A percentile compares a stretch with the other conserved stretches of the same genome.
Conservation (phyloP, 805 yeast species). For the Cyberlindnera bimundalis region DNA sequence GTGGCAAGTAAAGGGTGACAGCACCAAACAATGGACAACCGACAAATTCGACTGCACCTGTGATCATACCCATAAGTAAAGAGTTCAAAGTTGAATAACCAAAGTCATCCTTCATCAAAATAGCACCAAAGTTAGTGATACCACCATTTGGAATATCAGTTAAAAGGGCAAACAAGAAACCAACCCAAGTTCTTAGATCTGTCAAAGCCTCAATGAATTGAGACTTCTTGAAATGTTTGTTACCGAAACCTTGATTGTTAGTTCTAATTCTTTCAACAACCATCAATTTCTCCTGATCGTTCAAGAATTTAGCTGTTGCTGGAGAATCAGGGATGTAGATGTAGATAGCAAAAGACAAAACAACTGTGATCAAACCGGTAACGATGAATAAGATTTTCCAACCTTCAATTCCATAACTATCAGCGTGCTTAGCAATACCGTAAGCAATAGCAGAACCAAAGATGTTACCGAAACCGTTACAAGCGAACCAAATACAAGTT, state of each 20-base stretch:
- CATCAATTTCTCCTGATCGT: slow-evolving; percentile 42
- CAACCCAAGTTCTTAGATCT: slow-evolving; percentile 49
- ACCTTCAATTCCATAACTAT: slow-evolving; percentile 38
- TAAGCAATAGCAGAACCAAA: slow-evolving; percentile 53
- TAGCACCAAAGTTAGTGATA: slow-evolving; percentile 19
- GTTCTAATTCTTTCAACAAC: slow-evolving; percentile 50
- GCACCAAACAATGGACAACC: slow-evolving; percentile 13
- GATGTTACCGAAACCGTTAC: slow-evolving; percentile 43
- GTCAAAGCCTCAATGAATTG: slow-evolving; percentile 50
- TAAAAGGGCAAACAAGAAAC: slow-evolving; percentile 38
- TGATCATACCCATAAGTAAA: slow-evolving; percentile 31
- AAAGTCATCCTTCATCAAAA: slow-evolving; percentile 14
- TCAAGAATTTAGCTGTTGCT: slow-evolving; percentile 42
- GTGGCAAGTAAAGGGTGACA: slow-evolving; percentile 1
- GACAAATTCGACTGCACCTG: slow-evolving; percentile 11
- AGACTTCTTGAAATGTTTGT: slow-evolving; percentile 46
- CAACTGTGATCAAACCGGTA: slow-evolving; percentile 56
- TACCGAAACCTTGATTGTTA: slow-evolving; percentile 59
- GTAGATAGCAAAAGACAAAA: slow-evolving; percentile 43
- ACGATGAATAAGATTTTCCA: slow-evolving; percentile 62
- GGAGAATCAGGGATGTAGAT: slow-evolving; percentile 58
- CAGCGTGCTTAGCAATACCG: slow-evolving; percentile 40
- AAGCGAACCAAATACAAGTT: slow-evolving; percentile 41
- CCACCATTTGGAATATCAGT: slow-evolving; percentile 54
- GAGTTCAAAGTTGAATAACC: slow-evolving; percentile 36